These are phyloP conservation scores for Quercus parvula DNA, from an alignment of 306 rosid genomes.

Conservation along the genomic window DNA sequence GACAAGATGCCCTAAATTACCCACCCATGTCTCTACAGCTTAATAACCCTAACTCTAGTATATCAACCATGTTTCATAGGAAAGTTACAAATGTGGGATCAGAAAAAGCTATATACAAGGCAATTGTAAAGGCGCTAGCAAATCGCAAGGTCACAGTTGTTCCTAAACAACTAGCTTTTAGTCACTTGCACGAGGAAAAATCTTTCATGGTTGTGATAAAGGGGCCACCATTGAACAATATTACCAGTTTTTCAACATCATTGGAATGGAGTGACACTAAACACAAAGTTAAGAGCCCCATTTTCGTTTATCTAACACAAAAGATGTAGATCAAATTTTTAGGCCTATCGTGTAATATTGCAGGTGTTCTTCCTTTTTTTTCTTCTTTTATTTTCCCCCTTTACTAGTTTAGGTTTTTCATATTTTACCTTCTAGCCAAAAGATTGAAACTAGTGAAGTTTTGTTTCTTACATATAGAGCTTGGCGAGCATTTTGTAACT, in stretches of 20 bases:
- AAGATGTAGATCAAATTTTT: no score
- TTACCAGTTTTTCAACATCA: slow-evolving; percentile 16
- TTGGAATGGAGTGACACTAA: slow-evolving; percentile 61
- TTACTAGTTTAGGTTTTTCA: no score
- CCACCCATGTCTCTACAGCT: slow-evolving; percentile 57
- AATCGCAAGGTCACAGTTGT: slow-evolving; percentile 29
- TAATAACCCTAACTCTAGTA: background rate
- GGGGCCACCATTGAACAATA: slow-evolving; percentile 30
- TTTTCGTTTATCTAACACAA: slow-evolving; percentile 23
- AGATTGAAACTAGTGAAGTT: no score
- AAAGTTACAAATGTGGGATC: slow-evolving; percentile 62
- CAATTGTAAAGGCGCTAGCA: background rate
- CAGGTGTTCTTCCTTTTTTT: no score
- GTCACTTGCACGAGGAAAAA: slow-evolving; percentile 19
- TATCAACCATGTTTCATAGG: slow-evolving; percentile 52
- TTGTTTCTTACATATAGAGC: no score
- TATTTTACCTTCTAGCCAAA: no score
- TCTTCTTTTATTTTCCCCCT: no score
- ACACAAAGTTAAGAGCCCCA: slow-evolving; percentile 61
- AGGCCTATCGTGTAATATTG: no score
- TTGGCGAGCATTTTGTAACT: no score
- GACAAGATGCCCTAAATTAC: slow-evolving; percentile 70
- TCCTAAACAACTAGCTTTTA: slow-evolving; percentile 48
- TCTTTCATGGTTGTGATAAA: slow-evolving; percentile 52
- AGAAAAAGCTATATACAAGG: slow-evolving; percentile 46